These are phyloP conservation scores for Paraphysoderma sedebokerense DNA, from an alignment of 371 early-diverging fungal species.

Conservation along the genomic window DNA sequence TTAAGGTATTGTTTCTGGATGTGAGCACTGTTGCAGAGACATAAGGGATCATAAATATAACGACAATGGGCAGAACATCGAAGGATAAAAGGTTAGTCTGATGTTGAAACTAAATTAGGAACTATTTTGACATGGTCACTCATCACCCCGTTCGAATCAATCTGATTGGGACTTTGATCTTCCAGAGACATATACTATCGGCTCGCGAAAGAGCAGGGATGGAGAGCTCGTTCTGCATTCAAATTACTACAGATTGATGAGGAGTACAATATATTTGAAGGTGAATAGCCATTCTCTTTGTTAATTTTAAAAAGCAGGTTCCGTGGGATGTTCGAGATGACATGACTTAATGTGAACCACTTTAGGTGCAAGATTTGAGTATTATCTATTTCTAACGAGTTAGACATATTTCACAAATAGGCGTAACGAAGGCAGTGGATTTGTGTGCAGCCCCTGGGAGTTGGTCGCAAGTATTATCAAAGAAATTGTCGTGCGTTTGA, in stretches of 20 bases:
- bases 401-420: slow-evolving; percentile 10
- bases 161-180: background rate
- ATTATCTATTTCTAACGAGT: too few relatives aligned
- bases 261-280: slow-evolving; percentile 75
- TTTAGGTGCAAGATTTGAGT: too few relatives aligned
- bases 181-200: slow-evolving; percentile 88
- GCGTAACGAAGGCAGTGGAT: slow-evolving; percentile 86
- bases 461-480: slow-evolving; percentile 95
- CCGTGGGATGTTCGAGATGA: background rate
- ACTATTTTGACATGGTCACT: background rate
- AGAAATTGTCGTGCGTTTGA: slow-evolving; percentile 32
- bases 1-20: too few relatives aligned
- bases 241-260: slow-evolving; percentile 95
- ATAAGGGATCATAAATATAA: too few relatives aligned
- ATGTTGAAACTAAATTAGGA: background rate
- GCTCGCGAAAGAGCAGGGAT: slow-evolving; percentile 91
- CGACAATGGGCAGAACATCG: slow-evolving; percentile 9
- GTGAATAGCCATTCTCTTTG: slow-evolving; percentile 21
- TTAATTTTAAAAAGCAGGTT: slow-evolving; percentile 2
- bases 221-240: slow-evolving; percentile 95
- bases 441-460: slow-evolving; percentile 98
- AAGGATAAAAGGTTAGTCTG: slow-evolving; percentile 9
- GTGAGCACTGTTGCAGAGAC: too few relatives aligned
- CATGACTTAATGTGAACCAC: too few relatives aligned
- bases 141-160: background rate